Evolutionary conservation across 768 basidiomycete species (phyloP).

Genomic region (Cytidiella melzeri): DNA sequence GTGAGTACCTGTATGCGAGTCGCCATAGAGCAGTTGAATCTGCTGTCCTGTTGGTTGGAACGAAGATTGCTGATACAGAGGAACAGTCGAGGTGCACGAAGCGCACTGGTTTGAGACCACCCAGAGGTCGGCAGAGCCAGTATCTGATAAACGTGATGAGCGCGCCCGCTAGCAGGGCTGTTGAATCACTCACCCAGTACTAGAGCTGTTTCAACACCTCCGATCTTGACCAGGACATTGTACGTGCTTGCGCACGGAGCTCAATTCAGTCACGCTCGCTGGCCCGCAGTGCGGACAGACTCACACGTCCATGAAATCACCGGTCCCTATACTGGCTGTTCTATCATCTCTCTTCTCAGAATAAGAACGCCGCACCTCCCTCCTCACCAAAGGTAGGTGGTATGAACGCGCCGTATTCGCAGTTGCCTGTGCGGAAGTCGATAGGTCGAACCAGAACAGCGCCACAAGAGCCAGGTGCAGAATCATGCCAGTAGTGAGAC

Average conservation of each 20-base stretch:
- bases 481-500: no score
- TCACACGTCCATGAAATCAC: conserved; percentile 60
- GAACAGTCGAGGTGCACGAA: conserved; percentile 33
- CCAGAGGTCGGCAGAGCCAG: conserved; percentile 78
- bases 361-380: background rate
- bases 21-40: conserved; percentile 57
- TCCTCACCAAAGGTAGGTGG: conserved; percentile 9
- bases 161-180: background rate
- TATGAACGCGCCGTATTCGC: no score
- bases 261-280: background rate
- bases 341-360: conserved; percentile 16
- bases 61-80: conserved; percentile 43
- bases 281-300: conserved; percentile 15
- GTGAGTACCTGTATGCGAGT: conserved; percentile 64
- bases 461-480: no score
- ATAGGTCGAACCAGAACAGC: no score
- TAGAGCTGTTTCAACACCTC: conserved; percentile 44
- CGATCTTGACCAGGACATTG: conserved; percentile 52
- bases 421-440: no score
- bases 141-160: conserved; percentile 38
- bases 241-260: conserved; percentile 42
- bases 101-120: conserved; percentile 54
- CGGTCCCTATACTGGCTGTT: conserved; percentile 44
- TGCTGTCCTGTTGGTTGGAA: conserved; percentile 44
- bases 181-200: conserved; percentile 46